A percentile compares a stretch with the other conserved stretches of the same genome.
phyloP scores from a whole-genome alignment of 352 stramenopile species.

The Phytophthora tentaculata region DNA sequence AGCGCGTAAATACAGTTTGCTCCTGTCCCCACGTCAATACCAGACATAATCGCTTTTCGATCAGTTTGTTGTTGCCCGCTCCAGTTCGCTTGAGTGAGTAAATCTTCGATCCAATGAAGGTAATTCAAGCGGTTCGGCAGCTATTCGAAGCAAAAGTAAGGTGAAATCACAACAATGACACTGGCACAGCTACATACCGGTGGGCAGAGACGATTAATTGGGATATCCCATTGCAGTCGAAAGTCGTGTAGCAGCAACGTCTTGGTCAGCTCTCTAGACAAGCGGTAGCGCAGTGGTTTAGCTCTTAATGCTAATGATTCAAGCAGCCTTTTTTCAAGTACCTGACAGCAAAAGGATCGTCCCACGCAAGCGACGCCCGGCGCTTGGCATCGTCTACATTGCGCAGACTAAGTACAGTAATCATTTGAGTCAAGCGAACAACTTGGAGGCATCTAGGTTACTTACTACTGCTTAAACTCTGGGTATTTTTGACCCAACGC shows the following conservation, averaged over 20 bases:
- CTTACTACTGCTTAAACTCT: conserved; percentile 71
- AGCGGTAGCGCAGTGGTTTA: conserved; percentile 4
- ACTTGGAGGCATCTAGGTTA: no score
- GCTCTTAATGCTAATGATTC: no score
- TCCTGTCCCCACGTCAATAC: conserved; percentile 96
- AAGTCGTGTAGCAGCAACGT: conserved; percentile 94
- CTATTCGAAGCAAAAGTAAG: conserved; percentile 36
- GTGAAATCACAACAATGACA: neutral
- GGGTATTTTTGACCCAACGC: conserved; percentile 66
- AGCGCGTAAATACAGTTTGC: conserved; percentile 96
- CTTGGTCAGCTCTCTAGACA: conserved; percentile 86
- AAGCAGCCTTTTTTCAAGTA: conserved; percentile 24
- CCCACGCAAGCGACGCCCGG: conserved; percentile 69
- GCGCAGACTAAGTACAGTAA: conserved; percentile 44
- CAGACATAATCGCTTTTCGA: conserved; percentile 45
- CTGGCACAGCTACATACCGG: conserved; percentile 69
- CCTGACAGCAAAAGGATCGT: conserved; percentile 79
- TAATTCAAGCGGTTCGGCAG: conserved; percentile 94
- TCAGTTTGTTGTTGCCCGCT: conserved; percentile 17
- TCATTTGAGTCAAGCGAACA: neutral
- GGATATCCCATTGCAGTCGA: conserved; percentile 89
- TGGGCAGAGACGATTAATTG: conserved; percentile 93
- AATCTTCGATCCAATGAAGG: conserved; percentile 95
- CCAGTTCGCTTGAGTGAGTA: conserved; percentile 67
- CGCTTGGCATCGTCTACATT: conserved; percentile 67